A percentile compares a stretch with the other conserved stretches of the same genome.
Conservation (phyloP, 805 yeast species). For the Candida michaelii region DNA sequence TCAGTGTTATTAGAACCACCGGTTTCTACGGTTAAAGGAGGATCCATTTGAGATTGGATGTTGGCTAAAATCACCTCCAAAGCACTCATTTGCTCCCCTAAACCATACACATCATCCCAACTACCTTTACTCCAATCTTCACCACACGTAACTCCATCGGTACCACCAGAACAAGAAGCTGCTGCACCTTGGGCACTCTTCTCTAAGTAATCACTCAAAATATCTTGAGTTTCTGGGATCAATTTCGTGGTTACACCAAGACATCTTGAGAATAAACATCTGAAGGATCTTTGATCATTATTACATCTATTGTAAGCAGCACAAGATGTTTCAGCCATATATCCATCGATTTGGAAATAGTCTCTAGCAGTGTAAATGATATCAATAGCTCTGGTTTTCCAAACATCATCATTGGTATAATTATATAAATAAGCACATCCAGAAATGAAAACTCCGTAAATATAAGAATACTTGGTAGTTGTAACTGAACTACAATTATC, state of each 20-base stretch:
- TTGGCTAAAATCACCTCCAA: constrained; percentile 56
- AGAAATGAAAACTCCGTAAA: constrained; percentile 63
- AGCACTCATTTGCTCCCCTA: constrained; percentile 84
- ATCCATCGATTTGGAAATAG: constrained; percentile 43
- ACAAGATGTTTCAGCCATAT: constrained; percentile 66
- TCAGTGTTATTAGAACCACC: constrained; percentile 39
- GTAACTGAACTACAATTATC: constrained; percentile 52
- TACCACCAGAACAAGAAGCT: constrained; percentile 76
- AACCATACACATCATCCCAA: constrained; percentile 71
- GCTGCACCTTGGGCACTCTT: constrained; percentile 73
- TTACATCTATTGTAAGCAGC: constrained; percentile 54
- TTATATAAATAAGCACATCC: constrained; percentile 73
- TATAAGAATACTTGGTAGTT: constrained; percentile 62
- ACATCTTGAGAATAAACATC: constrained; percentile 65
- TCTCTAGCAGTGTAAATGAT: constrained; percentile 35
- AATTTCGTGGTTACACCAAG: constrained; percentile 57
- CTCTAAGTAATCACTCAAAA: constrained; percentile 41
- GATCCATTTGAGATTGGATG: constrained; percentile 23
- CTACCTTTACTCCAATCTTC: constrained; percentile 58
- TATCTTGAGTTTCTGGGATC: constrained; percentile 48
- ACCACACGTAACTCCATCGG: constrained; percentile 86
- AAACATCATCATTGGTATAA: constrained; percentile 48
- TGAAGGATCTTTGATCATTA: constrained; percentile 75
- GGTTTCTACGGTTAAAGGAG: constrained; percentile 33
- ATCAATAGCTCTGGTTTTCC: constrained; percentile 41